phyloP scores from a whole-genome alignment of 2,329 filamentous ascomycete genomes.

The Penicillium sp. region DNA sequence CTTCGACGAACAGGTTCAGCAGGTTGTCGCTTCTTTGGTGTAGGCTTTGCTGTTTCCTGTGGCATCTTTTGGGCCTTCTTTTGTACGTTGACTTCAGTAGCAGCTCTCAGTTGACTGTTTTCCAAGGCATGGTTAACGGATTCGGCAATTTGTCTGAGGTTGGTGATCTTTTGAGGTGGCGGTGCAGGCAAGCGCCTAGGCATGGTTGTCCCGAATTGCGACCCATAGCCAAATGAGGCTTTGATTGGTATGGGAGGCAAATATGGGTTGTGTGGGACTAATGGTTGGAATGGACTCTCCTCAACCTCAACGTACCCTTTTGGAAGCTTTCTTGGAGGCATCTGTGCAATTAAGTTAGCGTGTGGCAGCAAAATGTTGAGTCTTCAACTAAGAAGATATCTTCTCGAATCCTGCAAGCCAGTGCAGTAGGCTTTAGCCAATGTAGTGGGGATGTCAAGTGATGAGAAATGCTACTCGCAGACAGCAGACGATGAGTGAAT shows the following conservation, averaged over 20 bases:
- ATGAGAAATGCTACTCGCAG: background rate
- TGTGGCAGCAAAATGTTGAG: background rate
- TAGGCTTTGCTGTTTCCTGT: background rate
- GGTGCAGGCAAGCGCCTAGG: background rate
- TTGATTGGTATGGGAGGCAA: background rate
- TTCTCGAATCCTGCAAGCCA: background rate
- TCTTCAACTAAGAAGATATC: background rate
- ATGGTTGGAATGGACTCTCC: background rate
- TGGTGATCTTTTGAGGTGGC: background rate
- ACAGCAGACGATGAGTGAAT: background rate
- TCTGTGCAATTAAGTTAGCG: background rate
- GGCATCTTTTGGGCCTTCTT: background rate
- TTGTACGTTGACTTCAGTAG: background rate
- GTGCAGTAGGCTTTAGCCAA: background rate
- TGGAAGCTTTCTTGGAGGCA: background rate
- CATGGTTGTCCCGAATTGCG: background rate
- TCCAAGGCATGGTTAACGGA: conserved; percentile 1
- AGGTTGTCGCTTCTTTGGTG: background rate
- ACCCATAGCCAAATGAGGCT: conserved; percentile 1
- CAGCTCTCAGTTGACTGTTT: background rate
- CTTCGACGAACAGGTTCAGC: conserved; percentile 12
- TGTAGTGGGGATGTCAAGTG: background rate
- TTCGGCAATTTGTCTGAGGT: background rate
- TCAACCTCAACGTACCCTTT: conserved; percentile 1
- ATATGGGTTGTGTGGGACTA: background rate